phyloP scores from a whole-genome alignment of 495 filamentous ascomycete species.

The Penicillium argentinense region DNA sequence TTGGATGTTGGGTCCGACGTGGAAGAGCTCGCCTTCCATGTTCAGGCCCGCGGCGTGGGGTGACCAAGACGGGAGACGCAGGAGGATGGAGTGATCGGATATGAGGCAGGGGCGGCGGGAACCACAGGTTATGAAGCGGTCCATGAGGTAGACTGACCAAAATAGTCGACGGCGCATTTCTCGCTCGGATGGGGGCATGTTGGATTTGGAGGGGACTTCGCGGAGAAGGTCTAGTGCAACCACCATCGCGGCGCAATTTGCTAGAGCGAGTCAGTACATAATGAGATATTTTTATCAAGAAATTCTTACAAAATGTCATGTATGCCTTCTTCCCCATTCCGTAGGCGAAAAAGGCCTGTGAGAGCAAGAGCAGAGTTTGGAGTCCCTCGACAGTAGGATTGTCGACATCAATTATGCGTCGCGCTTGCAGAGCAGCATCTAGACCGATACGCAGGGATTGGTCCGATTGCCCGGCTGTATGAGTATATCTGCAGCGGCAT shows the following conservation, averaged over 20 bases:
- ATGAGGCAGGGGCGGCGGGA: slow-evolving; percentile 76
- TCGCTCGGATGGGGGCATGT: slow-evolving; percentile 59
- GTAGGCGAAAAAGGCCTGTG: slow-evolving; percentile 69
- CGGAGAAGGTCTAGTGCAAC: slow-evolving; percentile 75
- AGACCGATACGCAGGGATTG: slow-evolving; percentile 58
- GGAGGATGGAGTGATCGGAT: slow-evolving; percentile 67
- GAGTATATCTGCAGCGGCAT: slow-evolving; percentile 52
- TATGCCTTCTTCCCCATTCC: slow-evolving; percentile 83
- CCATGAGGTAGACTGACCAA: slow-evolving; percentile 82
- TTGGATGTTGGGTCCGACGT: slow-evolving; percentile 69
- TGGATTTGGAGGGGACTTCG: slow-evolving; percentile 58
- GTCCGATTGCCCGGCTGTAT: slow-evolving; percentile 59
- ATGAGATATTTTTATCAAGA: not conserved
- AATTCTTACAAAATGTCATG: slow-evolving; percentile 71
- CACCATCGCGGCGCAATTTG: slow-evolving; percentile 77
- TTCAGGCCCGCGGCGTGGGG: slow-evolving; percentile 50
- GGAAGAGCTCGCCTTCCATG: slow-evolving; percentile 73
- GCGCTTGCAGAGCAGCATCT: slow-evolving; percentile 65
- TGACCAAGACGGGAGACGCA: slow-evolving; percentile 72
- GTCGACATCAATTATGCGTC: slow-evolving; percentile 70
- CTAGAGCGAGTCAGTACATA: slow-evolving; percentile 35
- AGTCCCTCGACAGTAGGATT: slow-evolving; percentile 74
- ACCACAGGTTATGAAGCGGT: slow-evolving; percentile 74
- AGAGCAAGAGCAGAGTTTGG: slow-evolving; percentile 74
- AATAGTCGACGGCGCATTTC: slow-evolving; percentile 75